Base-by-base conservation (phyloP, 176 grass and related monocot genomes). In the Triticum timopheevii region DNA sequence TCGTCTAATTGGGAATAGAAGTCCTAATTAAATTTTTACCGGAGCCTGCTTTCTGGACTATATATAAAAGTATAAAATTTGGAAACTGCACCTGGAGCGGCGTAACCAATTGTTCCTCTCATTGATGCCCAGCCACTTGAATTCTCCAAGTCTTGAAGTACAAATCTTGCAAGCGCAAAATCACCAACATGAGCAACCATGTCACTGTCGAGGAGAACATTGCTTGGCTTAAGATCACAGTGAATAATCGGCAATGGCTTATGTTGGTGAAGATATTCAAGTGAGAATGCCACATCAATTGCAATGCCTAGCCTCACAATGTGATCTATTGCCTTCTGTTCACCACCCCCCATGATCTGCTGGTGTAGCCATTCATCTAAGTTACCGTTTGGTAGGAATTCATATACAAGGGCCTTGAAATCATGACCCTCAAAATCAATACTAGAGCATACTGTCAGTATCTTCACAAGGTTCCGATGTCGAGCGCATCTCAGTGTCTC, bases 161-260 rank as follows among this genome's bases (percentile, higher is more conserved):
- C 9, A 77, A 77, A 77, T 11, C 75, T 77, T 77, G 50, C 75
- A 77, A 77, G 75, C 75, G 50, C 75, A 59, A 59, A 75, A 74
- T 75, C 72, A 75, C 39, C 42, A 75, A 75, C 72, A 75, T 75
- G 72, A 28, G 71, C 71, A 77, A 77, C 49, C 75, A 58, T 77
- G 10, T 77, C 75, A 77, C 13, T 34, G 74, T 77, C 74, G 49
- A 77, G 74, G 4, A 77, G 49, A 77, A 77, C 74, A 77, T 58
- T 77, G 30, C 49, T 77, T 77, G 74, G 74, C 74, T 77, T 77
- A 77, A 80, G 61, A 80, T 80, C 78, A 47, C 78, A 80, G 35
- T 80, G 78, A 80, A 80, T 65, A 66, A 80, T 66, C 12, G 78
- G 78, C 4, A 47, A 42, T 47, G n/a, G 61, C 35, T 63, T 65